A percentile compares a stretch with the other conserved stretches of the same genome.
phyloP scores from a whole-genome alignment of 2,329 filamentous ascomycete genomes.

The Byssochlamys sp. region DNA sequence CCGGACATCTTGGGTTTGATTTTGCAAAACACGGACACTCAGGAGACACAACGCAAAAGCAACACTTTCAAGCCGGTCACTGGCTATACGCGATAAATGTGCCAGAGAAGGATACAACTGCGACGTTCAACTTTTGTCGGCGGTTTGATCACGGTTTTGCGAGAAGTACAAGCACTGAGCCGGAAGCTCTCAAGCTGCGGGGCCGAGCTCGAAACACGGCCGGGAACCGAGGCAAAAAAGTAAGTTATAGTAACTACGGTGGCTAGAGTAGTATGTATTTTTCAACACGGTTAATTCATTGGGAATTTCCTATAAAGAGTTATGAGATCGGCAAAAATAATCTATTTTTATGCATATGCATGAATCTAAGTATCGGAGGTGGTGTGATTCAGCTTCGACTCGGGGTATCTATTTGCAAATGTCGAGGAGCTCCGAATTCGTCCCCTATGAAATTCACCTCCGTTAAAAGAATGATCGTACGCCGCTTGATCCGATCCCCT shows the following conservation, averaged over 20 bases:
- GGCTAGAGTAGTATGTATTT: neutral
- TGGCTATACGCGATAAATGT: no score
- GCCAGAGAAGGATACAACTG: no score
- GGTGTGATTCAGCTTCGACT: conserved; percentile 40
- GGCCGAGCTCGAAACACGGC: neutral
- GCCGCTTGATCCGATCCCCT: conserved; percentile 32
- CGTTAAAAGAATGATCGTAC: conserved; percentile 16
- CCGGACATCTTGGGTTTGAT: conserved; percentile 31
- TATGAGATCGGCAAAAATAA: neutral
- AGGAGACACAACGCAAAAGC: neutral
- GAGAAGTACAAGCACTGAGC: neutral
- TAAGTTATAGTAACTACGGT: neutral
- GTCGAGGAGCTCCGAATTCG: conserved; percentile 38
- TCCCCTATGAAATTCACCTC: conserved; percentile 24
- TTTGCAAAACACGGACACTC: neutral
- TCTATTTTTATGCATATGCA: conserved; percentile 4
- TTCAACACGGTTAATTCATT: neutral
- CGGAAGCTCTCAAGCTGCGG: neutral
- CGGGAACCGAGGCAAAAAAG: neutral
- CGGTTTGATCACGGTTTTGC: neutral
- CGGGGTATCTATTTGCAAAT: conserved; percentile 40
- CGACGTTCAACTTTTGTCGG: neutral
- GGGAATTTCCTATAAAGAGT: neutral
- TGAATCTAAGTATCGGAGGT: conserved; percentile 24
- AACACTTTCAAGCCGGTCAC: neutral